A percentile compares a stretch with the other conserved stretches of the same genome.
Conservation (phyloP, 257 asterid species). For the Gynochthodes officinalis region DNA sequence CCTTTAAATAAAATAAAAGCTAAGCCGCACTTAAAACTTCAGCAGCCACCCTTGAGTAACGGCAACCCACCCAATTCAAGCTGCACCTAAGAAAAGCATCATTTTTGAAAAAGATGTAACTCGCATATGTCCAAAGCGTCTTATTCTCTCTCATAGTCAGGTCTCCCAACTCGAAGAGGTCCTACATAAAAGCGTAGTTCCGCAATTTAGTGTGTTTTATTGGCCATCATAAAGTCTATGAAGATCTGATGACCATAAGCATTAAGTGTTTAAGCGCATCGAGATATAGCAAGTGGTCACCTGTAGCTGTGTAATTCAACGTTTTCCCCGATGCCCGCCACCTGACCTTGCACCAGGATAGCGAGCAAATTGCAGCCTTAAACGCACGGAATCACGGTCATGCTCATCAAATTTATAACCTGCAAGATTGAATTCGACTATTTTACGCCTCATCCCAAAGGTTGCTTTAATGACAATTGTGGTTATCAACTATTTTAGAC, state of each 20-base stretch:
- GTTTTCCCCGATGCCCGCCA: conserved; percentile 68
- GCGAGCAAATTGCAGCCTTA: conserved; percentile 78
- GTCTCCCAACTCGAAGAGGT: conserved; percentile 22
- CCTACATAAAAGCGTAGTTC: conserved; percentile 60
- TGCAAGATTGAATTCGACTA: conserved; percentile 66
- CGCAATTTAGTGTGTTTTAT: conserved; percentile 40
- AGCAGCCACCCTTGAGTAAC: conserved; percentile 19
- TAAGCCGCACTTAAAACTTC: neutral
- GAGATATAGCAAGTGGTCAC: conserved; percentile 47
- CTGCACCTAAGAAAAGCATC: conserved; percentile 10
- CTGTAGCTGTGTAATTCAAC: conserved; percentile 46
- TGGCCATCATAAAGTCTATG: conserved; percentile 19
- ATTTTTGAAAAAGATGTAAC: neutral
- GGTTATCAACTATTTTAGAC: conserved; percentile 8
- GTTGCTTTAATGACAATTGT: conserved; percentile 11
- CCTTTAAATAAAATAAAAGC: neutral
- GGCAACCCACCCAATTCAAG: conserved; percentile 21
- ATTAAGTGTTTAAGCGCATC: conserved; percentile 37
- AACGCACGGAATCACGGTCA: conserved; percentile 54
- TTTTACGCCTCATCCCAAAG: conserved; percentile 22
- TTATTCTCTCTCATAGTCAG: conserved; percentile 10
- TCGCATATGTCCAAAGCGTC: conserved; percentile 16
- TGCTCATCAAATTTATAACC: conserved; percentile 73
- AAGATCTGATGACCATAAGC: conserved; percentile 37
- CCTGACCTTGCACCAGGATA: conserved; percentile 79